These are phyloP conservation scores for Lentinula sp. DNA, from an alignment of 768 basidiomycete genomes.

Conservation along the genomic window DNA sequence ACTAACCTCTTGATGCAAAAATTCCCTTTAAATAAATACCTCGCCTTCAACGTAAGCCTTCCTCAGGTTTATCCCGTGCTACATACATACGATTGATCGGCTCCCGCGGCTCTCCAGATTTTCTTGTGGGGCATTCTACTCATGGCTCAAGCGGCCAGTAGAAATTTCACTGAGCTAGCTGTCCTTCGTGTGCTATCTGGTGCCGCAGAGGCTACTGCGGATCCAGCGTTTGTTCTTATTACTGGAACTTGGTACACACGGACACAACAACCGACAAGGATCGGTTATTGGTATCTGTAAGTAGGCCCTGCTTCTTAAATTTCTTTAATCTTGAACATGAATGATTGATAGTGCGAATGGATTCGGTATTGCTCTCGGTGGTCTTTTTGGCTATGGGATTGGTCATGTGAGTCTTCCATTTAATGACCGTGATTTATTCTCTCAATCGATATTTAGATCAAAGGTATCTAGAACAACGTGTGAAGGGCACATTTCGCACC, in stretches of 20 bases:
- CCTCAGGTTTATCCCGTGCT: background rate
- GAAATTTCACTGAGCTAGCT: slow-evolving; percentile 29
- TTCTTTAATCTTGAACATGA: background rate
- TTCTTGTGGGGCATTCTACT: slow-evolving; percentile 28
- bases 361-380: slow-evolving; percentile 31
- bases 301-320: background rate
- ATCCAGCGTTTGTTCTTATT: slow-evolving; percentile 25
- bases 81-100: background rate
- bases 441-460: background rate
- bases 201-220: slow-evolving; percentile 23
- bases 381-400: slow-evolving; percentile 27
- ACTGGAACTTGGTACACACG: slow-evolving; percentile 31
- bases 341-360: slow-evolving; percentile 25
- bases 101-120: background rate
- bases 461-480: background rate
- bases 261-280: slow-evolving; percentile 29
- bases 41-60: slow-evolving; percentile 27
- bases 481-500: too few species aligned
- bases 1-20: slow-evolving; percentile 35
- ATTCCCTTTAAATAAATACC: slow-evolving; percentile 30
- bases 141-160: slow-evolving; percentile 33
- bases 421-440: background rate
- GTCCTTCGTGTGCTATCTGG: slow-evolving; percentile 32
- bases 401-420: slow-evolving; percentile 9
- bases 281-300: slow-evolving; percentile 28